phyloP scores from a whole-genome alignment of 2,329 filamentous ascomycete genomes.

The Neurospora crassa region DNA sequence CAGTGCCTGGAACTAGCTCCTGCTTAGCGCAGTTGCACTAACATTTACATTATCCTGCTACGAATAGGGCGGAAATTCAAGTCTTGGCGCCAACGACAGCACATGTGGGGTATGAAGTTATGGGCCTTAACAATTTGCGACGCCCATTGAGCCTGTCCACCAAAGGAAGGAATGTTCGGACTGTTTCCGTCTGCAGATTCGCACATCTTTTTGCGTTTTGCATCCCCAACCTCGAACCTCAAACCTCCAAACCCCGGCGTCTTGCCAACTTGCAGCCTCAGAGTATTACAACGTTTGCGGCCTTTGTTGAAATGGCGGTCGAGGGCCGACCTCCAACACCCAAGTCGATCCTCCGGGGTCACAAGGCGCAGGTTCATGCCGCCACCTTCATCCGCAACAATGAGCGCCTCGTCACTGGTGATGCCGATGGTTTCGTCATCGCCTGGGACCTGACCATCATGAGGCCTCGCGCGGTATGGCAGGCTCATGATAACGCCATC shows the following conservation, averaged over 20 bases:
- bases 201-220: neutral
- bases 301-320: conserved; percentile 16
- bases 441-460: conserved; percentile 79
- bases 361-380: conserved; percentile 69
- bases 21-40: neutral
- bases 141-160: neutral
- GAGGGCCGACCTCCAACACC: conserved; percentile 30
- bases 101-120: neutral
- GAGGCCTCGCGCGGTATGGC: conserved; percentile 76
- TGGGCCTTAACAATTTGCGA: neutral
- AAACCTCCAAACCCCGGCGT: neutral
- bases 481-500: conserved; percentile 68
- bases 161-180: neutral
- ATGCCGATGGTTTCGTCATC: conserved; percentile 82
- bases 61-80: neutral
- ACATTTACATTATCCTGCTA: neutral
- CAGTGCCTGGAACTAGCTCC: neutral
- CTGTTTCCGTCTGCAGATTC: neutral
- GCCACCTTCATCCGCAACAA: conserved; percentile 65
- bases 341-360: conserved; percentile 69
- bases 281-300: neutral
- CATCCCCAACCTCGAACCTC: neutral
- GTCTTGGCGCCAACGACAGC: neutral
- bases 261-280: neutral
- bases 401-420: conserved; percentile 70